A percentile compares a stretch with the other conserved stretches of the same genome.
Conservation (phyloP, 805 yeast species). For the Candida mattraensis region DNA sequence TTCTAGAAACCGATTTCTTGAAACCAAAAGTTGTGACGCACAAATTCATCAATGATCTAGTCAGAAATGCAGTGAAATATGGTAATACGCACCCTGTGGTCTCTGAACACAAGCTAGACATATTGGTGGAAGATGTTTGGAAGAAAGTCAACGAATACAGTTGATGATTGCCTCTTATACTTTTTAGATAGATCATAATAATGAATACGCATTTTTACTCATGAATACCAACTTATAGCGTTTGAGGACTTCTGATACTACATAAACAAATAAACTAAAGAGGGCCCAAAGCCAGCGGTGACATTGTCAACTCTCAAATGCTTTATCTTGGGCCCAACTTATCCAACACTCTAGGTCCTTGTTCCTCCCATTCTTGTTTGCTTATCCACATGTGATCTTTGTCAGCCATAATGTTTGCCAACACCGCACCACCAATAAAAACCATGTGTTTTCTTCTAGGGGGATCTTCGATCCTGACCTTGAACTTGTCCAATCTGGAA, state of each 20-base stretch:
- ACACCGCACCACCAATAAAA: slow-evolving; percentile 96
- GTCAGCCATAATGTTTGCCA: slow-evolving; percentile 97
- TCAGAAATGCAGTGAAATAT: slow-evolving; percentile 73
- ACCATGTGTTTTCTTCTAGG: slow-evolving; percentile 99
- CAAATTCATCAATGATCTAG: slow-evolving; percentile 64
- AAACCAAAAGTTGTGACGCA: slow-evolving; percentile 73
- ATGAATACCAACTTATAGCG: too few relatives aligned
- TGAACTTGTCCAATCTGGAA: slow-evolving; percentile 81
- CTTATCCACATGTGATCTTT: slow-evolving; percentile 98
- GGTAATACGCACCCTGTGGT: slow-evolving; percentile 49
- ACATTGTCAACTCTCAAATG: background rate
- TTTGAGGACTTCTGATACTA: too few relatives aligned
- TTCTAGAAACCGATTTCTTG: slow-evolving; percentile 63
- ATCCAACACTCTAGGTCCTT: slow-evolving; percentile 79
- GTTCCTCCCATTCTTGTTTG: slow-evolving; percentile 97
- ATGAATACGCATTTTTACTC: background rate
- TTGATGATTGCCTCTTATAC: slow-evolving; percentile 20
- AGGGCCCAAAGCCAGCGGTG: too few relatives aligned
- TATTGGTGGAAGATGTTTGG: slow-evolving; percentile 59
- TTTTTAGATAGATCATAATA: background rate
- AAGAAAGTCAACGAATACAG: slow-evolving; percentile 43
- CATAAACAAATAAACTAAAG: slow-evolving; percentile 1
- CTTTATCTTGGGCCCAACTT: slow-evolving; percentile 88
- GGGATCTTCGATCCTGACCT: slow-evolving; percentile 96
- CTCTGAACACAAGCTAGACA: slow-evolving; percentile 39